Percentiles rank a stretch among this genome's conserved stretches.
phyloP scores from a whole-genome alignment of 1,139 yeast genomes.

The Taphrina pruni region DNA sequence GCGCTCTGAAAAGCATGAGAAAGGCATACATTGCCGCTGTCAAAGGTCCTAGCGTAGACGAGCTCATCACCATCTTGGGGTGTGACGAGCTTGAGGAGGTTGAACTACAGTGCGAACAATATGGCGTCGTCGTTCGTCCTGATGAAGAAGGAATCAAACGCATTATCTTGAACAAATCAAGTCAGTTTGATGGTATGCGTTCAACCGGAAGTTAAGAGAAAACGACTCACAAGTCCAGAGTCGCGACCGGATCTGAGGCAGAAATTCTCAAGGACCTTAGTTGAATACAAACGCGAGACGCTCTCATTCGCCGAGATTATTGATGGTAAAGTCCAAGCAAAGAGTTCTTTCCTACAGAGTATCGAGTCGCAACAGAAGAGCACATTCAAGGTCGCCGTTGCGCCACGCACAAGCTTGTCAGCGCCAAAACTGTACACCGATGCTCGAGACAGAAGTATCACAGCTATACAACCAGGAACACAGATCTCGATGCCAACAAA shows the following conservation, averaged over 20 bases:
- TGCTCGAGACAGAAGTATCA: background rate
- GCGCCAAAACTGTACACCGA: background rate
- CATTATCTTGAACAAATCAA: conserved; percentile 38
- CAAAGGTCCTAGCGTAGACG: conserved; percentile 34
- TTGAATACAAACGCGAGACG: conserved; percentile 38
- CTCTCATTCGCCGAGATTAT: conserved; percentile 33
- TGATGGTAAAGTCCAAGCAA: background rate
- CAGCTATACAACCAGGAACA: background rate
- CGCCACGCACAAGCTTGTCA: background rate
- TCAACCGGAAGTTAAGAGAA: background rate
- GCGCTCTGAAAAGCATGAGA: conserved; percentile 69
- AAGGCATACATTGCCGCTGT: conserved; percentile 41
- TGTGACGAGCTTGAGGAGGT: conserved; percentile 41
- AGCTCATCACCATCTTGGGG: conserved; percentile 37
- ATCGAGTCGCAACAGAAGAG: background rate
- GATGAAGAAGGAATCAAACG: conserved; percentile 29
- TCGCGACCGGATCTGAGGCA: conserved; percentile 29
- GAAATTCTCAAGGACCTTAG: conserved; percentile 24
- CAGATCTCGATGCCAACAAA: background rate
- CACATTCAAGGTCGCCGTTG: background rate
- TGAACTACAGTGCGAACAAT: conserved; percentile 37
- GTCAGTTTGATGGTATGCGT: conserved; percentile 39
- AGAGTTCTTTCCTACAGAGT: background rate
- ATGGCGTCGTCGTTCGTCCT: conserved; percentile 31
- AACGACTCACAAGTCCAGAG: conserved; percentile 2